Base-by-base conservation (phyloP, 2,329 filamentous ascomycete species). In the Byssothecium circinans region DNA sequence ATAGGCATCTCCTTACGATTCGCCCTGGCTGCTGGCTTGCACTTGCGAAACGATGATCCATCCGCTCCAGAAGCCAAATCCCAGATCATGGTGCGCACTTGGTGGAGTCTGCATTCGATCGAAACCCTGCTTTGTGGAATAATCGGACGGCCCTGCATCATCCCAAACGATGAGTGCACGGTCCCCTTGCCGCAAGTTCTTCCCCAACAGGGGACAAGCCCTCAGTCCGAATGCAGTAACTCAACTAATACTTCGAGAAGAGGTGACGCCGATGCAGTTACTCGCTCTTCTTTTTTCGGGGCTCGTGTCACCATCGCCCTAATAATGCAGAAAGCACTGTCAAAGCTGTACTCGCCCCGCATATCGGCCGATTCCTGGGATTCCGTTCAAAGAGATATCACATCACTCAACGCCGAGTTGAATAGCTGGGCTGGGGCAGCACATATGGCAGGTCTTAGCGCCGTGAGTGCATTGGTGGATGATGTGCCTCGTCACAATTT, bases 101-200 rank as follows among this genome's bases (percentile, higher is more conserved):
- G 72, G 72, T 72, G 71, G 66, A 62, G 64, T 18, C 43, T 74
- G 8, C 64, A 67, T 33, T 61, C 59, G 1, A 38, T 71, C 17
- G 72, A 74, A 46, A 58, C 59, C 18, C 45, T 67, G 1, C 45
- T 73, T 5, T 62, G 65, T 17, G 51, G 64, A 2, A 64, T 73
- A 29, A 67, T 64, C 8, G 71, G 72, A 1, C 62, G 71, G 11
- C 65, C 72, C 18, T 62, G 60, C 17, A 54, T 61, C 6, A 60
- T 72, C 17, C 46, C 53, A 8, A 52, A 63, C 30, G 54, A 57
- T n/a, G 57, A 67, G 27, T 68, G 64, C 42, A 65, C 66, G 15
- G 51, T 58, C 1, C 65, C 64, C 7, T 34, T 65, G 23, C 67
- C 68, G 3, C 43, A 53, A 8, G 50, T 58, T 14, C 25, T 53